Evolutionary conservation across 768 basidiomycete genomes (phyloP).

Genomic region (Hygrocybe punicea): DNA sequence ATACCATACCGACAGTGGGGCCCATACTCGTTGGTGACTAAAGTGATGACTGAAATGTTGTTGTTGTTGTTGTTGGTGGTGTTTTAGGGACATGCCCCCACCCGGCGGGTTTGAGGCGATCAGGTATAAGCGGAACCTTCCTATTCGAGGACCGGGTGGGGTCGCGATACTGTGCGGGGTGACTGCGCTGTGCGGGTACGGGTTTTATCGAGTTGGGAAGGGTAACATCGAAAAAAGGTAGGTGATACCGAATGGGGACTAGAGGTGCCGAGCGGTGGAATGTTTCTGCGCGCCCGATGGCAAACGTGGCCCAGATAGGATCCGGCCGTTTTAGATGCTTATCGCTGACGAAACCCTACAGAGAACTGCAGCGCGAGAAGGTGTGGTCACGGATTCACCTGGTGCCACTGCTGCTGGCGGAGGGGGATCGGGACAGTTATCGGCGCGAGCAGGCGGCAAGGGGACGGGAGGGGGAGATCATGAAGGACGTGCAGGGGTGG

Average conservation of each 20-base stretch:
- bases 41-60: constrained; percentile 5
- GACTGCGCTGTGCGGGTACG: constrained; percentile 79
- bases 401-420: constrained; percentile 86
- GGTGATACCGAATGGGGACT: constrained; percentile 33
- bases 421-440: constrained; percentile 88
- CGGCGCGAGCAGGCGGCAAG: constrained; percentile 74
- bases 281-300: constrained; percentile 66
- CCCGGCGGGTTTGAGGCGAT: constrained; percentile 87
- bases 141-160: constrained; percentile 82
- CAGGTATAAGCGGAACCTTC: constrained; percentile 94
- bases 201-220: constrained; percentile 87
- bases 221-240: constrained; percentile 93
- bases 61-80: constrained; percentile 5
- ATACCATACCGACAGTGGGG: constrained; percentile 62
- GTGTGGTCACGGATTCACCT: constrained; percentile 95
- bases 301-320: constrained; percentile 65
- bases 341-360: constrained; percentile 35
- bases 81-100: constrained; percentile 89
- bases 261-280: constrained; percentile 49
- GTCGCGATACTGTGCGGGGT: constrained; percentile 83
- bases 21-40: constrained; percentile 6
- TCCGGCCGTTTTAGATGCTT: constrained; percentile 52
- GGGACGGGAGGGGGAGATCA: constrained; percentile 81
- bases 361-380: constrained; percentile 91
- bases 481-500: constrained; percentile 93